Evolutionary conservation across 2,329 filamentous ascomycete genomes (phyloP).

Genomic region (Fusarium sacchari): DNA sequence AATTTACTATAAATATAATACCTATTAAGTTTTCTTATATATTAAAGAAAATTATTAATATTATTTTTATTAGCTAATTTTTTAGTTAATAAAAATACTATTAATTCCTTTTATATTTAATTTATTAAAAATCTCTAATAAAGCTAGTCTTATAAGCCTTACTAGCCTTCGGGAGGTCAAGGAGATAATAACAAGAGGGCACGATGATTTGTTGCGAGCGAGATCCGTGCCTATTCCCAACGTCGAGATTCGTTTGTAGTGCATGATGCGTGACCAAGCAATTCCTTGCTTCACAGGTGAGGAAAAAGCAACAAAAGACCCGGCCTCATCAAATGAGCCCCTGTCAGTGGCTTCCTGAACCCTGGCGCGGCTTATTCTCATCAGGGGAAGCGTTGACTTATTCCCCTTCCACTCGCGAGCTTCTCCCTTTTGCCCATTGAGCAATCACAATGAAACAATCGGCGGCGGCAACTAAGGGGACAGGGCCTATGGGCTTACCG

Average conservation of each 20-base stretch:
- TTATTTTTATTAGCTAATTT: too few species aligned
- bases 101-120: too few species aligned
- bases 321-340: slow-evolving; percentile 21
- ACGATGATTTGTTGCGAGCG: background rate
- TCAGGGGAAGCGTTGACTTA: slow-evolving; percentile 25
- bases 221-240: background rate
- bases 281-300: background rate
- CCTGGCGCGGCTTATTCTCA: slow-evolving; percentile 22
- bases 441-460: slow-evolving; percentile 41
- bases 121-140: too few species aligned
- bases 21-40: too few species aligned
- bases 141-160: too few species aligned
- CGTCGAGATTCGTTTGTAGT: background rate
- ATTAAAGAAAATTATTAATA: too few species aligned
- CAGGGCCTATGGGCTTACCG: background rate
- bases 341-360: slow-evolving; percentile 14
- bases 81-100: too few species aligned
- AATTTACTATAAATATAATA: too few species aligned
- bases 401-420: slow-evolving; percentile 24
- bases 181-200: background rate
- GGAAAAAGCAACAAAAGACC: slow-evolving; percentile 29
- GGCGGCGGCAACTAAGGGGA: slow-evolving; percentile 33
- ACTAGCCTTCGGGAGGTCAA: too few species aligned
- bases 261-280: background rate
- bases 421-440: slow-evolving; percentile 25